Base-by-base conservation (phyloP, 371 early-diverging fungal genomes). In the Mucor ambiguus region DNA sequence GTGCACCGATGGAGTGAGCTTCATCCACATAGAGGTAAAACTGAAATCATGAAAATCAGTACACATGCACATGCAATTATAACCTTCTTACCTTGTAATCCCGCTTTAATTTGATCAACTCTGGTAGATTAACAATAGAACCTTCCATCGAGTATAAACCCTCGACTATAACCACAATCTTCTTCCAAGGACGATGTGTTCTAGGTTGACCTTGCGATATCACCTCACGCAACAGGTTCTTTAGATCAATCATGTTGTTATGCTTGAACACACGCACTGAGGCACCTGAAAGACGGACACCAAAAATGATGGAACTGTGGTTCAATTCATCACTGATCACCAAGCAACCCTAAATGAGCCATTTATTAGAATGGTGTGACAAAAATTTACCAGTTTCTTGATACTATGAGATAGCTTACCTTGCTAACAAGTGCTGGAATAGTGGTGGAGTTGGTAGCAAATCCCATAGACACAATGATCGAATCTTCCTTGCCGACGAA, bases 61-160 rank as follows among this genome's bases (percentile, higher is more conserved):
- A 20, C 44, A 20, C 22, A 35, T 49, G 28, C 22, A 35, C 7
- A 16, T 43, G 41, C 41, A 41, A 1, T 1, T 33, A 8, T 8
- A 33, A 14, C 26, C 2, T 29, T 16, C n/a, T 43, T 41, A 91
- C 90, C 78, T 96, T 96, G 87, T 96, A 99, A 78, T 95, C 93
- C 61, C 90, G 88, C 73, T 96, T 97, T 67, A 99, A 81, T 57
- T 88, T 93, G 32, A 99, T 81, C 52, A 99, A 85, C 66, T 93
- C 94, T 32, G 95, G 95, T 59, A 99, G 75, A 65, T 93, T 89
- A 64, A 93, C 89, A 77, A 98, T 92, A 58, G 93, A 92, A n/a
- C 99, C 99, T 77, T 99, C 99, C 99, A 99, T 99, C 12, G 98
- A 98, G 69, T 90, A 99, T 20, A 99, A 83, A 49, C 99, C 99